phyloP scores from a whole-genome alignment of 805 yeast genomes.

The Candida glaebosa region DNA sequence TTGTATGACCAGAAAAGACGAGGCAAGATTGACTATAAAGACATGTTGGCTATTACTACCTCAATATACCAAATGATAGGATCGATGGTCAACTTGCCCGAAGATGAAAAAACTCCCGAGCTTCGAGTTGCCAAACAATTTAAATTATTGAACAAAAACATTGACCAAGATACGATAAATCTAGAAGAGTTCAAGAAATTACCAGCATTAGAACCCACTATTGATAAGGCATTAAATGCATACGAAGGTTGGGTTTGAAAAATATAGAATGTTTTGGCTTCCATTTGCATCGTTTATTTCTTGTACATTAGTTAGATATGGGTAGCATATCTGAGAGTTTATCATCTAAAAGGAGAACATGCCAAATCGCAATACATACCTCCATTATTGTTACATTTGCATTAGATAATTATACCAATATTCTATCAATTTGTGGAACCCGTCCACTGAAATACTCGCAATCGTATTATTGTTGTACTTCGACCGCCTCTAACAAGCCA shows the following conservation, averaged over 20 bases:
- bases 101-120: constrained; percentile 91
- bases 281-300: neutral
- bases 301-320: neutral
- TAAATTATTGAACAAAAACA: constrained; percentile 64
- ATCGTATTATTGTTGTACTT: constrained; percentile 45
- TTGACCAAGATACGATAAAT: constrained; percentile 61
- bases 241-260: constrained; percentile 72
- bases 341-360: no score
- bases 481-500: constrained; percentile 86
- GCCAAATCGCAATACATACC: no score
- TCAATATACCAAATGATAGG: constrained; percentile 96
- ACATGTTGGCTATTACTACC: constrained; percentile 72
- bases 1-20: constrained; percentile 80
- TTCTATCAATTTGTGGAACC: no score
- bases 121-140: constrained; percentile 81
- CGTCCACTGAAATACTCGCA: neutral
- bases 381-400: no score
- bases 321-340: no score
- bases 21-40: constrained; percentile 72
- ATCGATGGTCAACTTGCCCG: constrained; percentile 82
- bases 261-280: neutral
- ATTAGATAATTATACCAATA: no score
- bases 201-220: constrained; percentile 72
- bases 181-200: constrained; percentile 82
- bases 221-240: constrained; percentile 69